phyloP scores from a whole-genome alignment of 805 yeast genomes.

The Ogataea paraovalis region DNA sequence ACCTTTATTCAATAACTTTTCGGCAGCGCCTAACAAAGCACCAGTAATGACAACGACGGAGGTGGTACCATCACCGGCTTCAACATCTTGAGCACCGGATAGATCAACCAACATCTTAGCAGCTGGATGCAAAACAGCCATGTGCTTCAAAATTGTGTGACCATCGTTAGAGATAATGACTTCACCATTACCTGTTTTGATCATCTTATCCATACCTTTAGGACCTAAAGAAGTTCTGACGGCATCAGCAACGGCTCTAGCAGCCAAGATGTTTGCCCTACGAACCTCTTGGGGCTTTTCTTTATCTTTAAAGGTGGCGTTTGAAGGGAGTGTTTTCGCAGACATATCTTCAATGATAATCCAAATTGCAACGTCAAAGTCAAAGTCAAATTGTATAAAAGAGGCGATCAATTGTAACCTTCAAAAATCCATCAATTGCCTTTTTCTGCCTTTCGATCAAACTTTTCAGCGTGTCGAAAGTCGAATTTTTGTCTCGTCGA shows the following conservation, averaged over 20 bases:
- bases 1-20: constrained; percentile 79
- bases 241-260: constrained; percentile 93
- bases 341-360: constrained; percentile 7
- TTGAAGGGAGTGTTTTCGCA: constrained; percentile 45
- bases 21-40: constrained; percentile 92
- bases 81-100: constrained; percentile 96
- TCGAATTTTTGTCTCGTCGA: background rate
- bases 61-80: constrained; percentile 99
- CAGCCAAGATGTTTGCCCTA: constrained; percentile 82
- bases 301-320: constrained; percentile 86
- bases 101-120: constrained; percentile 96
- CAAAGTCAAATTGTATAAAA: background rate
- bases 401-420: background rate
- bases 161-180: constrained; percentile 97
- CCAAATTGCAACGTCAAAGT: background rate
- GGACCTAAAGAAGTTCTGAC: constrained; percentile 96
- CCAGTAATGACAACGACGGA: constrained; percentile 96
- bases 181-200: constrained; percentile 87
- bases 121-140: constrained; percentile 99
- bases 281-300: constrained; percentile 96
- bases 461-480: constrained; percentile 1
- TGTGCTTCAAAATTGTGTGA: constrained; percentile 91
- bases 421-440: background rate
- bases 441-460: background rate
- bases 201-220: constrained; percentile 99